phyloP scores from a whole-genome alignment of 2,329 filamentous ascomycete species.

The Cercospora sp. region DNA sequence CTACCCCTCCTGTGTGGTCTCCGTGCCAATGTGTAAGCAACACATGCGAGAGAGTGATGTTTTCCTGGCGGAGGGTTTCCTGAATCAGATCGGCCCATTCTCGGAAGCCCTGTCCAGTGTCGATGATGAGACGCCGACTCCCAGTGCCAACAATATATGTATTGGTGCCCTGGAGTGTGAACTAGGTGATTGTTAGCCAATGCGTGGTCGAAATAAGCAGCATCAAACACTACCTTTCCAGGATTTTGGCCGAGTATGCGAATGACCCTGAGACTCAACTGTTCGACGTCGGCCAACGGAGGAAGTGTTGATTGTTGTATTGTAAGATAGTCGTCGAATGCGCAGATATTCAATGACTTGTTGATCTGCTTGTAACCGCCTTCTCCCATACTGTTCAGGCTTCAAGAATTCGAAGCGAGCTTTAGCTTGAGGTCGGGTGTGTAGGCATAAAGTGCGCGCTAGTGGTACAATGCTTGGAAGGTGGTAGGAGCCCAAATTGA shows the following conservation, averaged over 20 bases:
- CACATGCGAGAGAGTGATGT: slow-evolving; percentile 45
- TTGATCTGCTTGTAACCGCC: slow-evolving; percentile 33
- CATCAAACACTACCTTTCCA: slow-evolving; percentile 20
- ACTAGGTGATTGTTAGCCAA: slow-evolving; percentile 23
- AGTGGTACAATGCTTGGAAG: background rate
- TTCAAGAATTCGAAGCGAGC: background rate
- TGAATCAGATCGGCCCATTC: slow-evolving; percentile 41
- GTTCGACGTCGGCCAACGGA: slow-evolving; percentile 23
- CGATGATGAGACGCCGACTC: slow-evolving; percentile 38
- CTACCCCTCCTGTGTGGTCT: slow-evolving; percentile 47
- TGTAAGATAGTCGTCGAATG: slow-evolving; percentile 29
- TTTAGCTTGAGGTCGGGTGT: background rate
- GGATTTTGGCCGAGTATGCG: slow-evolving; percentile 32
- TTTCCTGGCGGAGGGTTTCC: slow-evolving; percentile 33
- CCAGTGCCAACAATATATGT: slow-evolving; percentile 46
- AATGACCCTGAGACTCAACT: slow-evolving; percentile 27
- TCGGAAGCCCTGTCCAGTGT: slow-evolving; percentile 40
- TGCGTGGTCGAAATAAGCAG: background rate
- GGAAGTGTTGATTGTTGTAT: slow-evolving; percentile 26
- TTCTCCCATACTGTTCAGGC: slow-evolving; percentile 17
- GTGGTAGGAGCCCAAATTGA: background rate
- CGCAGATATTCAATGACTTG: slow-evolving; percentile 29
- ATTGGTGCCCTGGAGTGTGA: slow-evolving; percentile 46
- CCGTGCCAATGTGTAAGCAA: slow-evolving; percentile 49
- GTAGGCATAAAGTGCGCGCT: background rate